Conservation (phyloP, 208 protist genomes). For the Acanthamoeba healyi region DNA sequence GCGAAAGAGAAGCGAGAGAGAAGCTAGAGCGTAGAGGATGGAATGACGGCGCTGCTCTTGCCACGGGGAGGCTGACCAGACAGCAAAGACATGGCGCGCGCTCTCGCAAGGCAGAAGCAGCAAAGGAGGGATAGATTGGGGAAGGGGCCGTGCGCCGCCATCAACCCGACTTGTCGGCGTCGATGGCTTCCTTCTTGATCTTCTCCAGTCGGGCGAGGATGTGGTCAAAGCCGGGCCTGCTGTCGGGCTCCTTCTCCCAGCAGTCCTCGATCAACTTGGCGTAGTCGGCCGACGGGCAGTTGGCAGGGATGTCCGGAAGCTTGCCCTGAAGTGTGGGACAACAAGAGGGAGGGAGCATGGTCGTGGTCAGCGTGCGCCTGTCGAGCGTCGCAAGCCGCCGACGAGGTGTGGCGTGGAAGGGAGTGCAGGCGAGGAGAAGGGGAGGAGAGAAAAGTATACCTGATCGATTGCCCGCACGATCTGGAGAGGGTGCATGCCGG, state of each 20-base stretch:
- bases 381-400: too few relatives aligned
- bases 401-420: background rate
- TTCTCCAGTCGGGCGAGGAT: conserved; percentile 69
- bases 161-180: background rate
- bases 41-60: too few relatives aligned
- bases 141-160: background rate
- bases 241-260: conserved; percentile 70
- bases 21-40: too few relatives aligned
- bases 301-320: conserved; percentile 37
- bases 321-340: background rate
- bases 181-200: conserved; percentile 64
- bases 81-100: too few relatives aligned
- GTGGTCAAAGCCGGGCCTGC: conserved; percentile 41
- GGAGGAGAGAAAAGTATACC: background rate
- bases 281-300: conserved; percentile 61
- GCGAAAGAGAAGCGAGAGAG: too few relatives aligned
- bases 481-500: conserved; percentile 60
- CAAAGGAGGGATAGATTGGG: background rate
- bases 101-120: too few relatives aligned
- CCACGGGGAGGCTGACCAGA: too few relatives aligned
- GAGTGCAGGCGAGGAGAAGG: background rate
- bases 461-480: conserved; percentile 71
- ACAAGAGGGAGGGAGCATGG: background rate
- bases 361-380: background rate
- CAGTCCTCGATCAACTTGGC: conserved; percentile 68